Evolutionary conservation across 1,284 basidiomycete species (phyloP).

Genomic region (Pyrrhoderma lamaoense): DNA sequence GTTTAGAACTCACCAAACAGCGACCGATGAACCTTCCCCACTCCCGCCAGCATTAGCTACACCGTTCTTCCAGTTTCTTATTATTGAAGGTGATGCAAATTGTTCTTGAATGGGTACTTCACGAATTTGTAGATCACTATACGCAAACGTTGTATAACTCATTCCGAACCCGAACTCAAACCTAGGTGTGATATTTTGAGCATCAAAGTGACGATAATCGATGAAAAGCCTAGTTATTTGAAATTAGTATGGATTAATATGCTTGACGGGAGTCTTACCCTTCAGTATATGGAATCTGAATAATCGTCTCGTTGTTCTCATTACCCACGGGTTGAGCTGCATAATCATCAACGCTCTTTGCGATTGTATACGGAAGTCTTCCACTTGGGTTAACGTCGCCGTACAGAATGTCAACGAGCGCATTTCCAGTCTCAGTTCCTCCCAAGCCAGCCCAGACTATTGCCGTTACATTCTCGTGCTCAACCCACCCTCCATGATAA

Average conservation of each 20-base stretch:
- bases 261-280: constrained; percentile 31
- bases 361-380: constrained; percentile 77
- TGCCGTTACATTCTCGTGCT: constrained; percentile 70
- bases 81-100: constrained; percentile 15
- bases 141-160: constrained; percentile 77
- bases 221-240: constrained; percentile 48
- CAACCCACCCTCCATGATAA: constrained; percentile 74
- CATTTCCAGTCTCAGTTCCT: constrained; percentile 74
- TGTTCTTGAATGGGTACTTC: constrained; percentile 23
- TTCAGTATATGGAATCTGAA: constrained; percentile 60
- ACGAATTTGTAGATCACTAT: constrained; percentile 42
- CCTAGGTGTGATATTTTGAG: constrained; percentile 51
- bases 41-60: constrained; percentile 12
- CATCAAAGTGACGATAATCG: constrained; percentile 76
- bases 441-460: constrained; percentile 61
- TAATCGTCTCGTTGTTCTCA: constrained; percentile 31
- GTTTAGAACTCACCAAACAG: constrained; percentile 19
- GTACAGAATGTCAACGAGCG: constrained; percentile 67
- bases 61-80: constrained; percentile 14
- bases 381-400: constrained; percentile 69
- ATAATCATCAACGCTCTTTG: constrained; percentile 62
- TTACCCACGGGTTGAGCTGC: constrained; percentile 46
- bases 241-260: constrained; percentile 16
- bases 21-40: constrained; percentile 18
- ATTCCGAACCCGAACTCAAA: constrained; percentile 82